Evolutionary conservation across 2,329 filamentous ascomycete genomes (phyloP).

Genomic region (Aspergillus sp.): DNA sequence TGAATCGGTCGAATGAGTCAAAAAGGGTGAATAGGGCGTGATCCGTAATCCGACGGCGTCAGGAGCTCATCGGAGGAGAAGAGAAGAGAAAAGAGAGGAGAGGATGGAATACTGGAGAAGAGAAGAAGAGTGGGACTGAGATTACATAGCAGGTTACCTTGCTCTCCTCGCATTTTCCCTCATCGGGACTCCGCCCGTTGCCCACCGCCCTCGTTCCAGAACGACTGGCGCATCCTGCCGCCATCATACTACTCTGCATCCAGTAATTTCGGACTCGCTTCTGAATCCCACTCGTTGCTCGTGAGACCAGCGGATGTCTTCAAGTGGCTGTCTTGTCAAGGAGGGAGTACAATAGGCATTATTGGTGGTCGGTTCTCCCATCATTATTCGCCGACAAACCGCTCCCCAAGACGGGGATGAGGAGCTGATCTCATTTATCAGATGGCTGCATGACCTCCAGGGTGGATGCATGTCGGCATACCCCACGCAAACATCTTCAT

Average conservation of each 20-base stretch:
- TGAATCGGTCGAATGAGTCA: background rate
- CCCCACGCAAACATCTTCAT: no score
- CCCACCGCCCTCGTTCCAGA: background rate
- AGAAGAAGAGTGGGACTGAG: background rate
- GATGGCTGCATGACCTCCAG: background rate
- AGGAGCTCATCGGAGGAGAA: background rate
- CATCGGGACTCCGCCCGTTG: background rate
- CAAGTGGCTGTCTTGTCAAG: background rate
- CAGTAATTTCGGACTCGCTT: background rate
- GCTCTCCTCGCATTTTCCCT: background rate
- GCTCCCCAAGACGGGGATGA: background rate
- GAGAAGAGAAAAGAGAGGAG: background rate
- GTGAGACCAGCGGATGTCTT: background rate
- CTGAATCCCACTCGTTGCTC: background rate
- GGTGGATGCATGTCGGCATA: no score
- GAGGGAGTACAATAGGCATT: background rate
- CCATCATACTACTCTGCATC: background rate
- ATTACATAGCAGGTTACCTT: background rate
- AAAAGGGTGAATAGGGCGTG: background rate
- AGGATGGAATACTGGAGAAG: background rate
- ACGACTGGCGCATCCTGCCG: background rate
- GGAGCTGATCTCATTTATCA: background rate
- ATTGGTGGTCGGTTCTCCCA: background rate
- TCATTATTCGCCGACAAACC: background rate
- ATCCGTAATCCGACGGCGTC: background rate